Percentiles rank a stretch among this genome's conserved stretches.
Conservation (phyloP, 2,329 filamentous ascomycete genomes). For the Penicillium brasilianum region DNA sequence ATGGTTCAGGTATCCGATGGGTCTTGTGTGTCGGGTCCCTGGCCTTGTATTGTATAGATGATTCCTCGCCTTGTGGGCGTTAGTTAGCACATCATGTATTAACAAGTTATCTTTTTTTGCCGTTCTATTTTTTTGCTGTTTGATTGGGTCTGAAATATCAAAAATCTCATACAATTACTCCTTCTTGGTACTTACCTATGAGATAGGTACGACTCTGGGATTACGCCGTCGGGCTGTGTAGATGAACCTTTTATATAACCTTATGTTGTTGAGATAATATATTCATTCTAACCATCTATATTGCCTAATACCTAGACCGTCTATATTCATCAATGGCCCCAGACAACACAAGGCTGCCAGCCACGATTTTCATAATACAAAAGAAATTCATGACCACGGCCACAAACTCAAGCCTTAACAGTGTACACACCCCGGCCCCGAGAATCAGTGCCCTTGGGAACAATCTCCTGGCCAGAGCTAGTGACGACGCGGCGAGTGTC, state of each 20-base stretch:
- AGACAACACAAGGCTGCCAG: too few species aligned
- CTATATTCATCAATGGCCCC: slow-evolving; percentile 14
- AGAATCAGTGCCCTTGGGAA: slow-evolving; percentile 35
- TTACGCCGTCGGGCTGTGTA: too few species aligned
- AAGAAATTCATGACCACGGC: background rate
- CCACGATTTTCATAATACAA: background rate
- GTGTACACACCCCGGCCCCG: slow-evolving; percentile 40
- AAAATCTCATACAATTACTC: background rate
- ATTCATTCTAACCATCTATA: slow-evolving; percentile 11
- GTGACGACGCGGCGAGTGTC: slow-evolving; percentile 52
- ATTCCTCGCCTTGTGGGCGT: slow-evolving; percentile 30
- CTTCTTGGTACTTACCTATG: too few species aligned
- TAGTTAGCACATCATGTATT: slow-evolving; percentile 32
- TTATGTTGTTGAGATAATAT: background rate
- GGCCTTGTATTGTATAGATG: slow-evolving; percentile 44
- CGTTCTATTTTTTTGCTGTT: slow-evolving; percentile 7
- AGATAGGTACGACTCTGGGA: too few species aligned
- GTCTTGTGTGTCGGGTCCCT: slow-evolving; percentile 25
- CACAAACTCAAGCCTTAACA: slow-evolving; percentile 26
- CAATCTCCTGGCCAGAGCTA: slow-evolving; percentile 36
- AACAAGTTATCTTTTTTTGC: slow-evolving; percentile 30
- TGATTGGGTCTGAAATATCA: background rate
- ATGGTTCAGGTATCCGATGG: slow-evolving; percentile 16
- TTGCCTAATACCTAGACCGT: background rate
- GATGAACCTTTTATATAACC: background rate